Conservation (phyloP, 176 grass and related monocot genomes). For the Typha latifolia region DNA sequence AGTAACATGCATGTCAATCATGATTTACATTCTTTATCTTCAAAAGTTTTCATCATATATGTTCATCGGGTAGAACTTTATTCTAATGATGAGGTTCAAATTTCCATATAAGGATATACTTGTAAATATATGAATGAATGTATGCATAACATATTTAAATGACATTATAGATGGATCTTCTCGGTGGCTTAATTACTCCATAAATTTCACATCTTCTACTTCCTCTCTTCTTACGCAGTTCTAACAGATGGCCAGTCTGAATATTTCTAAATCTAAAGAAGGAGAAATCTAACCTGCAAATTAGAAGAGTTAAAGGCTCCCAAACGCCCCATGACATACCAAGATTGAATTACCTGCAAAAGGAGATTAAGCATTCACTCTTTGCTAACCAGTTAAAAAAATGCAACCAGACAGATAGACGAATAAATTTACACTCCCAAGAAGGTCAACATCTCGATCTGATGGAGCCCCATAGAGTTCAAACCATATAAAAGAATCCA, state of each 20-base stretch:
- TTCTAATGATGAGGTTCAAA: too few species aligned
- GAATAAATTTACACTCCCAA: conserved; percentile 71
- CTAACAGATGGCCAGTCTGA: not conserved
- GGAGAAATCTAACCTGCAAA: conserved; percentile 62
- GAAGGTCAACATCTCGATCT: conserved; percentile 72
- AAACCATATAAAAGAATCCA: conserved; percentile 87
- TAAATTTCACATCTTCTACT: not conserved
- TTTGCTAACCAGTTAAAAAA: too few species aligned
- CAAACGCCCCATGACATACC: conserved; percentile 92
- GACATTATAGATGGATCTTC: not conserved
- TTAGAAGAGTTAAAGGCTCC: conserved; percentile 89
- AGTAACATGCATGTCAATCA: too few species aligned
- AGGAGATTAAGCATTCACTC: too few species aligned
- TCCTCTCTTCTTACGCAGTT: not conserved
- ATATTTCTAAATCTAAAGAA: conserved; percentile 7
- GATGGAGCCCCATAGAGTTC: conserved; percentile 76
- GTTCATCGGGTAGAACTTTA: too few species aligned
- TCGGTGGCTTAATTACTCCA: not conserved
- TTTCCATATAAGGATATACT: too few species aligned
- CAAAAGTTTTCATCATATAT: too few species aligned
- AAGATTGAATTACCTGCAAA: conserved; percentile 77
- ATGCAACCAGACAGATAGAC: not conserved
- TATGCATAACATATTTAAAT: not conserved
- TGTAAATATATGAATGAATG: too few species aligned
- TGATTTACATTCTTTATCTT: too few species aligned